These are phyloP conservation scores for Platismatia glauca DNA, from an alignment of 495 filamentous ascomycete species.

Conservation along the genomic window DNA sequence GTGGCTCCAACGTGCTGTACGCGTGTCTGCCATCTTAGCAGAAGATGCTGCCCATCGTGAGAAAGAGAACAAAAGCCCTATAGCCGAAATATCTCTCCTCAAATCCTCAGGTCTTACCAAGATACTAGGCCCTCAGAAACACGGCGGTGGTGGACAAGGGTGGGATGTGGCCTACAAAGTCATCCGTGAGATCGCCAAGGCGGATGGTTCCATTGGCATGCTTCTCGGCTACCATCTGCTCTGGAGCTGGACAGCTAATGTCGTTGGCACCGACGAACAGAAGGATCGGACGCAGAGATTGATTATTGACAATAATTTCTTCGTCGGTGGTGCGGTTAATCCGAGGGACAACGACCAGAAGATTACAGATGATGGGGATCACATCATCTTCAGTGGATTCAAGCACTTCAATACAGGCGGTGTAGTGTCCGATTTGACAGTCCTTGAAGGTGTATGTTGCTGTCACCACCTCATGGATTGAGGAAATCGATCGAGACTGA, in stretches of 20 bases:
- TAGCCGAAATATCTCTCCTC: conserved; percentile 46
- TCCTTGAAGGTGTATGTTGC: conserved; percentile 43
- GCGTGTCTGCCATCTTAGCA: conserved; percentile 45
- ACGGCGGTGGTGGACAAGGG: conserved; percentile 48
- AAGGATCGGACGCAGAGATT: conserved; percentile 41
- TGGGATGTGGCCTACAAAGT: conserved; percentile 49
- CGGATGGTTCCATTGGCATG: conserved; percentile 52
- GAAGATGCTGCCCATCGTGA: conserved; percentile 45
- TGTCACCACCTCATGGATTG: too few species aligned
- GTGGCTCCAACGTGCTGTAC: conserved; percentile 45
- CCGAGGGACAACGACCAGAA: conserved; percentile 49
- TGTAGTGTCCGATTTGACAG: conserved; percentile 52
- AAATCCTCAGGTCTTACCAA: conserved; percentile 50
- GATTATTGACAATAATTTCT: conserved; percentile 52
- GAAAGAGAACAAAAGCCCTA: conserved; percentile 47
- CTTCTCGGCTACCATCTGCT: conserved; percentile 53
- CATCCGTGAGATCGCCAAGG: conserved; percentile 51
- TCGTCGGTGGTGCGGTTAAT: conserved; percentile 54
- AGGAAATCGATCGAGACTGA: not conserved
- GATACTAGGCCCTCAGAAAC: conserved; percentile 44
- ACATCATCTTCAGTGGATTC: conserved; percentile 47
- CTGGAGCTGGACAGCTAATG: conserved; percentile 48
- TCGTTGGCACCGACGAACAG: conserved; percentile 49
- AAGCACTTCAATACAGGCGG: conserved; percentile 58
- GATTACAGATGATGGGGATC: conserved; percentile 42